phyloP scores from a whole-genome alignment of 768 basidiomycete genomes.

The Mycena galericulata region DNA sequence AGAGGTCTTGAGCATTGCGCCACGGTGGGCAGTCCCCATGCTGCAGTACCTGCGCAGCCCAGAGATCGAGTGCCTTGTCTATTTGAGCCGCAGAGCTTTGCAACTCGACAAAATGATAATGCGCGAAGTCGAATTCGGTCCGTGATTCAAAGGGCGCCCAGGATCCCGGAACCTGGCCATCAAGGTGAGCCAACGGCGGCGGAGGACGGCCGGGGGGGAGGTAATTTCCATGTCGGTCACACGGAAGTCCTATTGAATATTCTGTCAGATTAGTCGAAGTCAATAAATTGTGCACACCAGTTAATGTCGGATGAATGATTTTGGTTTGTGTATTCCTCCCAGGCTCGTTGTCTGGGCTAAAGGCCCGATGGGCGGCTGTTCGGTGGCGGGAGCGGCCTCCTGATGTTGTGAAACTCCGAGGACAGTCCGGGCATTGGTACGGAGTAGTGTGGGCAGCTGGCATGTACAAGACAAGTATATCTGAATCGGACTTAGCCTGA shows the following conservation, averaged over 20 bases:
- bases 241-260: too few species aligned
- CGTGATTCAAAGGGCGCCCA: background rate
- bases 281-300: background rate
- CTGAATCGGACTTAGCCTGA: background rate
- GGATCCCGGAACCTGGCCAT: background rate
- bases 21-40: background rate
- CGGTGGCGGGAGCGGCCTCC: background rate
- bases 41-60: background rate
- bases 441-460: background rate
- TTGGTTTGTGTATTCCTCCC: background rate
- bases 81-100: background rate
- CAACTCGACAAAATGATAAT: conserved; percentile 4
- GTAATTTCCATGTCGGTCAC: too few species aligned
- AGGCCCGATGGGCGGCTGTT: background rate
- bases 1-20: background rate
- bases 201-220: too few species aligned
- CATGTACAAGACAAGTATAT: too few species aligned
- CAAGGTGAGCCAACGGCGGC: too few species aligned
- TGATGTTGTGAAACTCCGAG: background rate
- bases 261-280: background rate
- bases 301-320: background rate
- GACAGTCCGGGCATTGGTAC: background rate
- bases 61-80: background rate
- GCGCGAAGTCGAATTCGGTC: conserved; percentile 10
- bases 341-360: background rate